Percentiles rank a stretch among this genome's conserved stretches.
Conservation (phyloP, 768 basidiomycete species). For the Clitopilus passeckerianus region DNA sequence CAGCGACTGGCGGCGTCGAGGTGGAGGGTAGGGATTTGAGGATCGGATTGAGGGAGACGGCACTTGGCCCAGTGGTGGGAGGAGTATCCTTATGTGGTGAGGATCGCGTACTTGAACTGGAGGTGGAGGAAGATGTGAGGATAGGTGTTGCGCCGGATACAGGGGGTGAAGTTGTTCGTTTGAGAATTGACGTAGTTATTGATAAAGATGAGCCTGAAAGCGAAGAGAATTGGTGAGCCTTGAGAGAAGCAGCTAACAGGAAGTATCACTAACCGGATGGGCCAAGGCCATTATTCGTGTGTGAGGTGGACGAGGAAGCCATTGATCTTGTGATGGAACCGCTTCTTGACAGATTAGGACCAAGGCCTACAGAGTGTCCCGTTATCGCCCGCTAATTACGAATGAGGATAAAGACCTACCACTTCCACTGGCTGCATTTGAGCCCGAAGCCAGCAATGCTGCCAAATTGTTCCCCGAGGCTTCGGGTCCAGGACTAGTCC, state of each 20-base stretch:
- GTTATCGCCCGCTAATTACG: neutral
- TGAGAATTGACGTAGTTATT: neutral
- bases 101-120: neutral
- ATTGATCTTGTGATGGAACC: neutral
- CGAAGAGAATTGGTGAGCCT: neutral
- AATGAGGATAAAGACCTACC: neutral
- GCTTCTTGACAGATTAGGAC: neutral
- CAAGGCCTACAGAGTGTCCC: neutral
- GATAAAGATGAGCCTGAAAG: neutral
- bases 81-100: neutral
- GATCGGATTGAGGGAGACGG: neutral
- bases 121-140: neutral
- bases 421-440: neutral
- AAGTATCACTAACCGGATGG: neutral
- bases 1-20: neutral
- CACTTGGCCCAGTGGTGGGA: neutral
- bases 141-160: neutral
- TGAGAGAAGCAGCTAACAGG: neutral
- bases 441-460: neutral
- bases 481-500: neutral
- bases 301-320: neutral
- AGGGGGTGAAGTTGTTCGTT: neutral
- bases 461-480: neutral
- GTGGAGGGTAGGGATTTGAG: neutral
- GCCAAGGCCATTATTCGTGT: neutral